Percentiles rank a stretch among this genome's conserved stretches.
Evolutionary conservation across 2,329 filamentous ascomycete species (phyloP).

Genomic region (Cercospora sesami): DNA sequence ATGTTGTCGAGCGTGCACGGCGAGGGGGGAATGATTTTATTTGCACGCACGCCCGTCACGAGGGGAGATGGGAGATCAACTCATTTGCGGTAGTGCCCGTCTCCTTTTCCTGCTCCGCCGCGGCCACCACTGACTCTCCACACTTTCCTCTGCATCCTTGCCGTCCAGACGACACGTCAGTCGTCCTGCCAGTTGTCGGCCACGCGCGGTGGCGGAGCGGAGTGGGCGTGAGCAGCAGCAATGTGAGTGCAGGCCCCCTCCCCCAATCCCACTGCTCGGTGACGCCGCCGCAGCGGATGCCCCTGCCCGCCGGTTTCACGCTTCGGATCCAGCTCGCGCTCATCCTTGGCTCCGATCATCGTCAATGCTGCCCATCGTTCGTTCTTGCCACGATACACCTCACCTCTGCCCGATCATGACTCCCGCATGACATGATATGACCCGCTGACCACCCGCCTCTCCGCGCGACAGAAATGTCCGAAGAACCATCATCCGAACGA

Average conservation of each 20-base stretch:
- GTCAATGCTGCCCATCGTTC: constrained; percentile 1
- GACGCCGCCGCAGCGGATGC: not conserved
- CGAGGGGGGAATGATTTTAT: not conserved
- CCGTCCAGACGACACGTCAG: not conserved
- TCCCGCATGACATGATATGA: constrained; percentile 2
- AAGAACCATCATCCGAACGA: constrained; percentile 34
- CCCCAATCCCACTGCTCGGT: not conserved
- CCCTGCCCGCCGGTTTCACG: constrained; percentile 9
- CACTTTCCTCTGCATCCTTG: not conserved
- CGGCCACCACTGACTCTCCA: not conserved
- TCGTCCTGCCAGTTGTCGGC: not conserved
- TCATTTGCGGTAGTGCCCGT: not conserved
- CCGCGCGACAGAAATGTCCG: constrained; percentile 48
- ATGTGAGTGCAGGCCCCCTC: constrained; percentile 1
- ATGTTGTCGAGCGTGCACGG: not conserved
- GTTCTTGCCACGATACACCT: constrained; percentile 11
- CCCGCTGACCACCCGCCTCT: constrained; percentile 17
- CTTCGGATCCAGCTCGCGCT: constrained; percentile 3
- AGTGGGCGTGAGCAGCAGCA: constrained; percentile 1
- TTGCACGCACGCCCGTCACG: not conserved
- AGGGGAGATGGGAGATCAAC: not conserved
- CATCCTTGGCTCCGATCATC: constrained; percentile 9
- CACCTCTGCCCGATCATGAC: constrained; percentile 7
- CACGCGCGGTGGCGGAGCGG: not conserved
- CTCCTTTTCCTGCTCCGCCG: not conserved